Base-by-base conservation (phyloP, 78 protist species). In the Paulinella micropora region DNA sequence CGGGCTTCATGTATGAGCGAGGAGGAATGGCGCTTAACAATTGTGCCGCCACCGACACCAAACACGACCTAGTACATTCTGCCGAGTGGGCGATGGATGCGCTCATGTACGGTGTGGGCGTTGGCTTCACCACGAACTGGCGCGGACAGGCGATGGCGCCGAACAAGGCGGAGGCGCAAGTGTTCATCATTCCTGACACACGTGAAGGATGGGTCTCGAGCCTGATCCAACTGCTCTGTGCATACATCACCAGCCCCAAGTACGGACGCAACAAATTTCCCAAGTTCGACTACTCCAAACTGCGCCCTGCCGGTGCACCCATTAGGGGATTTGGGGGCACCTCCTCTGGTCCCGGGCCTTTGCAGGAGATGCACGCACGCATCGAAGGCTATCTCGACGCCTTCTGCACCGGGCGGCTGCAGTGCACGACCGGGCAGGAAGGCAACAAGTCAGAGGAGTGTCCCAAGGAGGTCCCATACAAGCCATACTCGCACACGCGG, bases 21-120 rank as follows among this genome's bases (percentile, higher is more conserved):
- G n/a, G n/a, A n/a, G n/a, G n/a, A n/a, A n/a, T n/a, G n/a, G n/a
- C n/a, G n/a, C n/a, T n/a, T n/a, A n/a, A n/a, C n/a, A n/a, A n/a
- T n/a, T n/a, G n/a, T n/a, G n/a, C n/a, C n/a, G n/a, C n/a, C n/a
- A n/a, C n/a, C n/a, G n/a, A n/a, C n/a, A n/a, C n/a, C n/a, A n/a
- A n/a, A n/a, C n/a, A n/a, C n/a, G n/a, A n/a, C n/a, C n/a, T n/a
- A n/a, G n/a, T n/a, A n/a, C n/a, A n/a, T n/a, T n/a, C n/a, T n/a
- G n/a, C n/a, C n/a, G n/a, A n/a, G n/a, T n/a, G n/a, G n/a, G n/a
- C n/a, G n/a, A 95, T 96, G 96, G 97, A 96, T 34, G 92, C 94
- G 6, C 79, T 95, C 40, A 95, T 96, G 96, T 88, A 95, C 77
- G 97, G 96, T 31, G 95, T 95, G 1, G 96, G 96, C 28, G 94